phyloP scores from a whole-genome alignment of 768 basidiomycete genomes.

The Serendipita sp. region DNA sequence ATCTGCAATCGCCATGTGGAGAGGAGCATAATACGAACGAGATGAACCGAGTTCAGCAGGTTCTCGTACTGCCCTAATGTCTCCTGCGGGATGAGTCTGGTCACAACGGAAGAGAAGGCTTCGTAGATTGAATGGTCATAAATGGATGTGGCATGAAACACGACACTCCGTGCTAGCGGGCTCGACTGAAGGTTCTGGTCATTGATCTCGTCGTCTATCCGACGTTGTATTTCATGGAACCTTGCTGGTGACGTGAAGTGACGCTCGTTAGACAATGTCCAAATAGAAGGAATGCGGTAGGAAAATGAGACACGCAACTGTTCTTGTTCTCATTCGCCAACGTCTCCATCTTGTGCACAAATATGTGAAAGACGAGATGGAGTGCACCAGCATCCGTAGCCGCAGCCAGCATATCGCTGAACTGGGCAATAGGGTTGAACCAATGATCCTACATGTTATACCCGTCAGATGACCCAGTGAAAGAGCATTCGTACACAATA shows the following conservation, averaged over 20 bases:
- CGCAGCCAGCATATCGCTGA: background rate
- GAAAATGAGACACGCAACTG: background rate
- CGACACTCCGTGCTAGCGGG: background rate
- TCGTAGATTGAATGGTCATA: constrained; percentile 5
- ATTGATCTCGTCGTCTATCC: background rate
- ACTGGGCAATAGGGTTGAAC: constrained; percentile 5
- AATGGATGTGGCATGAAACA: constrained; percentile 1
- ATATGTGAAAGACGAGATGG: constrained; percentile 3
- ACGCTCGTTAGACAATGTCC: too few relatives aligned
- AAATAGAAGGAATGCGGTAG: too few relatives aligned
- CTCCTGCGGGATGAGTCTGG: background rate
- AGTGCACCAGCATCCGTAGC: background rate
- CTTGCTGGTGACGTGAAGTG: background rate
- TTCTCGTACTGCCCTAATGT: constrained; percentile 6
- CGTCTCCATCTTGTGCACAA: constrained; percentile 5
- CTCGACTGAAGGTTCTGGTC: background rate
- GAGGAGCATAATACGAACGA: too few relatives aligned
- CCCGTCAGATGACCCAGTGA: too few relatives aligned
- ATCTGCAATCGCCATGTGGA: too few relatives aligned
- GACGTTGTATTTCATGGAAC: background rate
- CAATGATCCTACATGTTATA: background rate
- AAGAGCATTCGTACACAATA: background rate
- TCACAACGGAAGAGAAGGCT: background rate
- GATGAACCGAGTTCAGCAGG: background rate
- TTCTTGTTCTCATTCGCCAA: background rate